Conservation (phyloP, 306 rosid species). For the Prunus armeniaca region DNA sequence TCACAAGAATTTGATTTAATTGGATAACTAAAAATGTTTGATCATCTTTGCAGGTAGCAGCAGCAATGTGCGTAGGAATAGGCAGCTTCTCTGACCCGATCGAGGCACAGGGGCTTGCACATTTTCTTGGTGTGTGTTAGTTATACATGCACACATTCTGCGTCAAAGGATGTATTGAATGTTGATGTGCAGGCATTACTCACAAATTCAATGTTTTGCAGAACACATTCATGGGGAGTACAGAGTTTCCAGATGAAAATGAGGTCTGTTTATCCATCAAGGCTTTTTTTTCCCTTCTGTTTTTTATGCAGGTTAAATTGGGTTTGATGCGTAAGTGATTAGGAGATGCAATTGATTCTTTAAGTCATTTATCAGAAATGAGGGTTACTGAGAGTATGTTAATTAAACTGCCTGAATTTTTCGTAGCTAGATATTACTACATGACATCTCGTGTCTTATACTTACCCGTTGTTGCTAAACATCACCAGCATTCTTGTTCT, state of each 20-base stretch:
- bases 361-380: not conserved
- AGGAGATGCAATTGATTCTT: not conserved
- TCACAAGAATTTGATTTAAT: constrained; percentile 11
- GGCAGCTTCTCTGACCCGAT: constrained; percentile 90
- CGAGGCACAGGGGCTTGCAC: constrained; percentile 96
- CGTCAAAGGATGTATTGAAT: not conserved
- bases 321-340: not conserved
- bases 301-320: not conserved
- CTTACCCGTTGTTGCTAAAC: not conserved
- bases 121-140: constrained; percentile 64
- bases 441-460: not conserved
- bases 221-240: constrained; percentile 99
- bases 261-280: constrained; percentile 60
- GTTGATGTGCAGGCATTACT: not conserved
- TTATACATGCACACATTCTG: not conserved
- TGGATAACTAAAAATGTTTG: not conserved
- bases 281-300: not conserved
- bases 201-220: constrained; percentile 38
- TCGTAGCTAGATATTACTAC: not conserved
- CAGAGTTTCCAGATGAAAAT: constrained; percentile 89
- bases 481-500: not conserved
- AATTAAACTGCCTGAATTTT: not conserved
- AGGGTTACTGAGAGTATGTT: not conserved
- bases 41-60: constrained; percentile 71
- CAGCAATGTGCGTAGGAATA: constrained; percentile 92